Evolutionary conservation across 2,329 filamentous ascomycete species (phyloP), one percentile per base, ranked within the genome.

Genomic region (Xylariaceae sp.): DNA sequence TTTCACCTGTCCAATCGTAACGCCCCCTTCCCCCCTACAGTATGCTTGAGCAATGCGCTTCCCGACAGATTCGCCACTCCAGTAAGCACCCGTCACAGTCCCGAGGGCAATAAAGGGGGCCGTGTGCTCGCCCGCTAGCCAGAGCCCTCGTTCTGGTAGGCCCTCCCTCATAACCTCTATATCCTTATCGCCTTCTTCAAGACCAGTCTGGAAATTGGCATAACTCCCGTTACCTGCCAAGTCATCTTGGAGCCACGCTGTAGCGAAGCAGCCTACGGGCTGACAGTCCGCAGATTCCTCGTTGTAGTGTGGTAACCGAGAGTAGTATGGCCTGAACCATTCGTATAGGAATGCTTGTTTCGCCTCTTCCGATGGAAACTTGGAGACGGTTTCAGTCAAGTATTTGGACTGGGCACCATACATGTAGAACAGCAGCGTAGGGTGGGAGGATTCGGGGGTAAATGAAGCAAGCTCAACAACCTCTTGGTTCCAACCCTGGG

Each of bases 51-150:
- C 73, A 52, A 91, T 81, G 64, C 84, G 81, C 67, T 75, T 79
- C 1, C 80, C 91, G 33, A 91, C 88, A 17, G 79, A 81, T 73
- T 96, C 90, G 1, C 92, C 92, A 67, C 88, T 90, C 90, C 90
- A 96, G 69, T 90, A 97, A 11, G 93, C 93, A 1, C 93, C 93
- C 1, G 90, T 95, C 12, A 87, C 88, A 5, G 92, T 97, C 0
- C 92, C 93, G 55, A 97, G 70, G 11, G 89, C 91, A 28, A 95
- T 85, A 73, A 96, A 96, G 5, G 92, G 91, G 49, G 90, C 87
- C 18, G 90, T 96, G 71, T 96, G 91, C 71, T 96, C 91, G 0
- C 91, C 91, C 0, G 91, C 91, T 59, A 96, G 77, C 91, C 91
- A 96, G 9, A 96, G 66, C 0, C 88, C 84, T 18, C 83, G 74